Base-by-base conservation (phyloP, 768 basidiomycete genomes). In the Pisolithus albus region DNA sequence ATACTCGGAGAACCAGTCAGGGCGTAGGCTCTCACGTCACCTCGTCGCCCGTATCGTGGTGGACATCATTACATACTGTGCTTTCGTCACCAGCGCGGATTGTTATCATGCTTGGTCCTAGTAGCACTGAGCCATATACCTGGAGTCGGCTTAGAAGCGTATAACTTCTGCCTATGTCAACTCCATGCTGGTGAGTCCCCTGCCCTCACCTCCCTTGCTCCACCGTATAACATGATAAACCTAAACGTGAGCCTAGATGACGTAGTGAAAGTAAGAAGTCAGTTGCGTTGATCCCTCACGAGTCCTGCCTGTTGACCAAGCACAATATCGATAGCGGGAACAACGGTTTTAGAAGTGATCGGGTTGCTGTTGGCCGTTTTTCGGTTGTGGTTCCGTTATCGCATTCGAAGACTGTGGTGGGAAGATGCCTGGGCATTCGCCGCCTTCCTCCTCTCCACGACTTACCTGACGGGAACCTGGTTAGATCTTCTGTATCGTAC, bases 401-500 rank as follows among this genome's bases (percentile, higher is more conserved):
- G 40, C 42, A 56, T 63, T 30, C 51, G 34, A 51, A 49, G 61
- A 5, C 40, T 58, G 18, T 13, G 47, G 47, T 49, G 47, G 47
- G 59, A 60, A 47, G 59, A 60, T 43, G 55, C 42, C 11, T 61
- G 54, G 54, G 60, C 60, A 13, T 30, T 21, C 16, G 7, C 43
- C 6, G 45, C 53, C 21, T 37, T 61, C 19, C 18, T 61, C 28
- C 51, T 46, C 23, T 48, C 60, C 19, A 26, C 52, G 6, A 18
- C 48, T n/a, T 61, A 52, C 56, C 19, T 61, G 5, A 41, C 46
- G 18, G 26, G 52, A 15, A 38, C 47, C 32, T 61, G 60, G 60
- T 8, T 47, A 11, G 52, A 44, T 30, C n/a, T 51, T 23, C 39
- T 19, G 5, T 47, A 40, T 1, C 6, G 60, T 60, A 47, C 21